A percentile compares a stretch with the other conserved stretches of the same genome.
Conservation (phyloP, 2,329 filamentous ascomycete species). For the Cordyceps militaris region DNA sequence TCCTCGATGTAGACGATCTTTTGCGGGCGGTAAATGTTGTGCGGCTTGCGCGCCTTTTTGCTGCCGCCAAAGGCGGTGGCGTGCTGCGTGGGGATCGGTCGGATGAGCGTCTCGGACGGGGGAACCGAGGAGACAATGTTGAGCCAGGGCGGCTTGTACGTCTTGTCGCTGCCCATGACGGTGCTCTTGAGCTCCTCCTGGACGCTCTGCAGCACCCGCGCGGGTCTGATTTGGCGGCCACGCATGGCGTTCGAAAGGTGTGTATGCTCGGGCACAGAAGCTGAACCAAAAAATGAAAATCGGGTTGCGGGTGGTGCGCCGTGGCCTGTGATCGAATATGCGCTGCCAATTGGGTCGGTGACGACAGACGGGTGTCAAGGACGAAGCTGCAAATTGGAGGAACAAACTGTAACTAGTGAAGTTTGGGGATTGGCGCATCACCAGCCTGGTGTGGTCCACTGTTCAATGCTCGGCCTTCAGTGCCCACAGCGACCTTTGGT, state of each 20-base stretch:
- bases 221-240: constrained; percentile 38
- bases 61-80: constrained; percentile 26
- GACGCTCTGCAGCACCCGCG: constrained; percentile 41
- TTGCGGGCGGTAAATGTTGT: constrained; percentile 73
- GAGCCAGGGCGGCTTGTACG: constrained; percentile 41
- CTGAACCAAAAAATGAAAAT: background rate
- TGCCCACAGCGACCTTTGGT: too few species aligned
- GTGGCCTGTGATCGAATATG: background rate
- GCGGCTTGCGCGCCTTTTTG: constrained; percentile 46
- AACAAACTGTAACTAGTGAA: too few species aligned
- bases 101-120: constrained; percentile 51
- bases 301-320: background rate
- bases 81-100: constrained; percentile 45
- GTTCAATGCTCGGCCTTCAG: background rate
- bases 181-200: constrained; percentile 36
- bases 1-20: constrained; percentile 78
- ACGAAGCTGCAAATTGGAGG: background rate
- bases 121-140: constrained; percentile 45
- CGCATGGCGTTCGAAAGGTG: constrained; percentile 26
- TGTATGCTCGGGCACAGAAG: constrained; percentile 2
- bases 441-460: background rate
- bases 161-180: constrained; percentile 27
- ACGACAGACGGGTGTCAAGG: background rate
- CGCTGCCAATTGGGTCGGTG: background rate
- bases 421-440: background rate